Percentiles rank a stretch among this genome's conserved stretches.
Conservation (phyloP, 768 basidiomycete genomes). For the Lentinula sp. region DNA sequence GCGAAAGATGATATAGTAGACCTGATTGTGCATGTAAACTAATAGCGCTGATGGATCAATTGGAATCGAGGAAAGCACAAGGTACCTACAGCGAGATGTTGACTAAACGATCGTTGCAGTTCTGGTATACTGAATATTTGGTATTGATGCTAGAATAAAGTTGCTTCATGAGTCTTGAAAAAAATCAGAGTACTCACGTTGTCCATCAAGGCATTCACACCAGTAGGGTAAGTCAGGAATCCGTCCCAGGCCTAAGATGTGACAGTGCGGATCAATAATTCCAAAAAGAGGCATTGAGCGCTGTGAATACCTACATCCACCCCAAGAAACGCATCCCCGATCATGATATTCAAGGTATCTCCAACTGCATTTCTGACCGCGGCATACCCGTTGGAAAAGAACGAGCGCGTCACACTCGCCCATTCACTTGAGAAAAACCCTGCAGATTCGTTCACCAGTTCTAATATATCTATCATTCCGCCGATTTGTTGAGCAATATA, state of each 20-base stretch:
- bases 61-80: neutral
- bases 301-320: constrained; percentile 32
- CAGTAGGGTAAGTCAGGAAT: constrained; percentile 49
- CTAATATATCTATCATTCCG: constrained; percentile 55
- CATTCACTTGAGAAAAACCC: constrained; percentile 42
- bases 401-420: constrained; percentile 40
- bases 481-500: constrained; percentile 50
- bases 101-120: constrained; percentile 44
- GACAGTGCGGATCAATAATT: neutral
- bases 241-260: constrained; percentile 46
- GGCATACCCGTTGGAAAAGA: constrained; percentile 55
- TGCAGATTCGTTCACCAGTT: constrained; percentile 67
- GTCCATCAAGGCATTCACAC: constrained; percentile 62
- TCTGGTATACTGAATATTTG: constrained; percentile 63
- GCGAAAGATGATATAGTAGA: constrained; percentile 40
- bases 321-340: constrained; percentile 66
- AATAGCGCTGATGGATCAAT: neutral
- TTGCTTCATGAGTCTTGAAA: neutral
- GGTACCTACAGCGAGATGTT: constrained; percentile 49
- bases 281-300: neutral
- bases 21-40: constrained; percentile 53
- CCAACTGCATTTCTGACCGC: constrained; percentile 48
- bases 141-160: constrained; percentile 51
- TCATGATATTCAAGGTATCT: constrained; percentile 52
- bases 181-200: constrained; percentile 31